A percentile compares a stretch with the other conserved stretches of the same genome.
These are phyloP conservation scores for Solanum virginianum DNA, from an alignment of 257 asterid genomes.

Conservation along the genomic window DNA sequence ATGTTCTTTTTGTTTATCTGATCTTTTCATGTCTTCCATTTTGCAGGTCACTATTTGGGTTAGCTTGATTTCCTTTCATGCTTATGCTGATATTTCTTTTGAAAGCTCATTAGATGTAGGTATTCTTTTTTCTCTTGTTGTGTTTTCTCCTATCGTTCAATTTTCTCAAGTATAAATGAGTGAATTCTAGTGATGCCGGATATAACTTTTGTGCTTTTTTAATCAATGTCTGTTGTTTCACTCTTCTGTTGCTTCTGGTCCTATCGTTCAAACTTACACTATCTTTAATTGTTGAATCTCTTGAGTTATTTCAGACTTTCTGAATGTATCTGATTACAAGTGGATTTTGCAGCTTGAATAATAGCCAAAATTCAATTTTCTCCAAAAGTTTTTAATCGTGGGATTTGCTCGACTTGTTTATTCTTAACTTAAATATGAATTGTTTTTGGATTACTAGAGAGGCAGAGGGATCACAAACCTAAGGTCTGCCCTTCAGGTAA, in stretches of 20 bases:
- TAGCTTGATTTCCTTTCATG: constrained; percentile 73
- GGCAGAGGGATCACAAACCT: constrained; percentile 92
- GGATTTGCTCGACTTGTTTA: neutral
- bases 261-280: neutral
- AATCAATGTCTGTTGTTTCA: neutral
- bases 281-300: neutral
- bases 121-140: neutral
- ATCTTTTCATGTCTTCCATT: constrained; percentile 6
- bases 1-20: neutral
- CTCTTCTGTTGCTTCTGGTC: neutral
- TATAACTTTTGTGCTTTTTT: neutral
- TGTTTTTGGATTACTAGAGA: constrained; percentile 36
- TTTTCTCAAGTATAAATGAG: neutral
- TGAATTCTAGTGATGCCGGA: neutral
- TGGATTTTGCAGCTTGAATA: neutral
- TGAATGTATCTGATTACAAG: neutral
- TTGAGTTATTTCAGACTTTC: neutral
- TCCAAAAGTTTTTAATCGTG: neutral
- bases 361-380: neutral
- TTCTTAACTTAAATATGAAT: neutral
- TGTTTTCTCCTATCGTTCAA: neutral
- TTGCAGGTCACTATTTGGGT: constrained; percentile 83
- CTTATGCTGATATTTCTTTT: constrained; percentile 75
- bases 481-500: constrained; percentile 72
- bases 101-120: constrained; percentile 79